Percentiles rank a stretch among this genome's conserved stretches.
These are phyloP conservation scores for Talaromyces proteolyticus DNA, from an alignment of 495 filamentous ascomycete genomes.

Conservation along the genomic window DNA sequence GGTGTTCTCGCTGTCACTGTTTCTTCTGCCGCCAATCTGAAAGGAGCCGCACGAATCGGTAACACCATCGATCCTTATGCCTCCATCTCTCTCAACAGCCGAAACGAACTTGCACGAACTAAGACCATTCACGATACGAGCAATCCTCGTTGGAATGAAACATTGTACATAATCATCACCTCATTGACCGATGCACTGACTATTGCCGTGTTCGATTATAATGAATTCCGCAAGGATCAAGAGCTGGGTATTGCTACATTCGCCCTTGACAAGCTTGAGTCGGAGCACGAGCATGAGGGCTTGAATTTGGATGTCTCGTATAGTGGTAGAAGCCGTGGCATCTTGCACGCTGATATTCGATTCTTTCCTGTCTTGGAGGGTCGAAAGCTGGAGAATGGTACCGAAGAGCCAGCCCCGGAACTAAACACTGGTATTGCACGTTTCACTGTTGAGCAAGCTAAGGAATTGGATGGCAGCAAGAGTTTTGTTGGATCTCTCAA, in stretches of 20 bases:
- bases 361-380: conserved; percentile 92
- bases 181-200: conserved; percentile 82
- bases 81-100: conserved; percentile 77
- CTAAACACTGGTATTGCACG: conserved; percentile 87
- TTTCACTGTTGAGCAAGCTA: conserved; percentile 90
- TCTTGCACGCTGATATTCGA: conserved; percentile 73
- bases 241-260: conserved; percentile 86
- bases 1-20: conserved; percentile 89
- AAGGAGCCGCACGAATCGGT: conserved; percentile 90
- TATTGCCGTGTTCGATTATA: conserved; percentile 83
- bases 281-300: conserved; percentile 71
- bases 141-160: conserved; percentile 94
- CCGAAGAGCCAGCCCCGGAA: conserved; percentile 72
- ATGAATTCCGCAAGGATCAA: conserved; percentile 94
- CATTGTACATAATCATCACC: conserved; percentile 87
- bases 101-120: conserved; percentile 74
- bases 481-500: conserved; percentile 83
- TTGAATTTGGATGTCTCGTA: conserved; percentile 74
- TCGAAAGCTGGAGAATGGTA: conserved; percentile 66
- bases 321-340: conserved; percentile 78
- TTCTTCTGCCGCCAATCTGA: conserved; percentile 84
- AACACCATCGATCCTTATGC: conserved; percentile 93
- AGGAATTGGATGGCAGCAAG: conserved; percentile 88
- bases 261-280: conserved; percentile 70
- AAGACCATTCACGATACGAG: conserved; percentile 80